Conservation (phyloP, 164 flowering plant species). For the Dillenia suffruticosa region DNA sequence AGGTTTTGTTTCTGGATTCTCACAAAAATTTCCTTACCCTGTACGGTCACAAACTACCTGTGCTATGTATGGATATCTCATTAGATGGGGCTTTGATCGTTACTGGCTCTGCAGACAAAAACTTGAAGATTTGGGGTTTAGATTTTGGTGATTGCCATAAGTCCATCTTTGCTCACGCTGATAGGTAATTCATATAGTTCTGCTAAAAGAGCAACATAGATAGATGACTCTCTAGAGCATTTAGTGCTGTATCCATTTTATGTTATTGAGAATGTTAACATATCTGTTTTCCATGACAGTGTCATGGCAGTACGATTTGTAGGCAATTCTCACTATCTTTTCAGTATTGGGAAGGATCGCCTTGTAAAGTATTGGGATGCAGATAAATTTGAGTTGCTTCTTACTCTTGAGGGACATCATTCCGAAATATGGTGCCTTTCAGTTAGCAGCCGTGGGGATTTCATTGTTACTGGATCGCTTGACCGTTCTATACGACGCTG, state of each 20-base stretch:
- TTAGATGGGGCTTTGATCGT: slow-evolving; percentile 88
- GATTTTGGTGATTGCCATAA: slow-evolving; percentile 98
- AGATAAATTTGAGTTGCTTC: slow-evolving; percentile 93
- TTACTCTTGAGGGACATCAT: slow-evolving; percentile 96
- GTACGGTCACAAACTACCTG: slow-evolving; percentile 91
- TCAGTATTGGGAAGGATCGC: slow-evolving; percentile 92
- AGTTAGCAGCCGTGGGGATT: slow-evolving; percentile 88
- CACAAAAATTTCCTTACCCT: slow-evolving; percentile 67
- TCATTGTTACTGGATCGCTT: slow-evolving; percentile 86
- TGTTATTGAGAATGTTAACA: too few species aligned
- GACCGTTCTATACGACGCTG: slow-evolving; percentile 95
- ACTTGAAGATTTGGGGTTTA: slow-evolving; percentile 96
- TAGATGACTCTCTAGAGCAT: too few species aligned
- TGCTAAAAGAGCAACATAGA: too few species aligned
- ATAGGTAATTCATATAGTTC: slow-evolving; percentile 46
- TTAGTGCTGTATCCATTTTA: too few species aligned
- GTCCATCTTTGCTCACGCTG: slow-evolving; percentile 92
- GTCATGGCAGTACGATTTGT: slow-evolving; percentile 92
- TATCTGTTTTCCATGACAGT: slow-evolving; percentile 42
- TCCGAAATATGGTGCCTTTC: slow-evolving; percentile 85
- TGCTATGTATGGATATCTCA: slow-evolving; percentile 88
- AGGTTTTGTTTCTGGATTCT: slow-evolving; percentile 83
- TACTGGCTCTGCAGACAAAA: slow-evolving; percentile 93
- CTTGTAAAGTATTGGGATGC: slow-evolving; percentile 98
- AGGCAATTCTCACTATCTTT: slow-evolving; percentile 81